These are phyloP conservation scores for Alloascoidea africana DNA, from an alignment of 805 yeast species.

Conservation along the genomic window DNA sequence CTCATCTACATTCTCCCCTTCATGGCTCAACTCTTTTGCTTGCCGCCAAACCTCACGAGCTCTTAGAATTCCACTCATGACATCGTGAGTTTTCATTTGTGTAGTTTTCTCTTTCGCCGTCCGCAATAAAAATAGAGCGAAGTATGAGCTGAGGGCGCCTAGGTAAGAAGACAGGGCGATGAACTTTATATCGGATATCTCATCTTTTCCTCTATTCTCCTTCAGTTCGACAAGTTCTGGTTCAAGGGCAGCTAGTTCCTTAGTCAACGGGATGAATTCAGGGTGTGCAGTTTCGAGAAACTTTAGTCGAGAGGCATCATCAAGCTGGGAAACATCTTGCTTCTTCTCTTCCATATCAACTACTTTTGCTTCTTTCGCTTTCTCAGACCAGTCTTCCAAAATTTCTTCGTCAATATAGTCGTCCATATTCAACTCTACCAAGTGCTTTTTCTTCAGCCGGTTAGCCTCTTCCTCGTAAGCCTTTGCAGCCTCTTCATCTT, in stretches of 20 bases:
- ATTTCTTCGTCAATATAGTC: constrained; percentile 69
- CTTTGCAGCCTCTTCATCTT: constrained; percentile 63
- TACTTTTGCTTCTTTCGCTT: constrained; percentile 26
- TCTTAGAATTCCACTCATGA: constrained; percentile 75
- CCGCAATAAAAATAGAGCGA: constrained; percentile 54
- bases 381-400: constrained; percentile 64
- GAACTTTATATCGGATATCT: constrained; percentile 27
- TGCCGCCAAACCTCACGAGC: constrained; percentile 85
- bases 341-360: constrained; percentile 18
- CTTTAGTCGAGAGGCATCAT: constrained; percentile 33
- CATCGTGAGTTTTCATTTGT: constrained; percentile 71
- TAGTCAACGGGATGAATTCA: constrained; percentile 64
- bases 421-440: constrained; percentile 59
- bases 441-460: constrained; percentile 68
- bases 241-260: constrained; percentile 35
- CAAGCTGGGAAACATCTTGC: constrained; percentile 33
- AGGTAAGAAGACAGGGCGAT: constrained; percentile 67
- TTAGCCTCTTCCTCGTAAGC: constrained; percentile 80
- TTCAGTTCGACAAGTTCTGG: constrained; percentile 21
- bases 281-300: constrained; percentile 56
- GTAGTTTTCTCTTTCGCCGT: constrained; percentile 36
- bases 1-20: constrained; percentile 9
- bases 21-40: constrained; percentile 38
- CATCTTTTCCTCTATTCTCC: constrained; percentile 5
- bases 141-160: constrained; percentile 64